These are phyloP conservation scores for Gaeumannomyces tritici DNA, from an alignment of 2,329 filamentous ascomycete genomes.

Conservation along the genomic window DNA sequence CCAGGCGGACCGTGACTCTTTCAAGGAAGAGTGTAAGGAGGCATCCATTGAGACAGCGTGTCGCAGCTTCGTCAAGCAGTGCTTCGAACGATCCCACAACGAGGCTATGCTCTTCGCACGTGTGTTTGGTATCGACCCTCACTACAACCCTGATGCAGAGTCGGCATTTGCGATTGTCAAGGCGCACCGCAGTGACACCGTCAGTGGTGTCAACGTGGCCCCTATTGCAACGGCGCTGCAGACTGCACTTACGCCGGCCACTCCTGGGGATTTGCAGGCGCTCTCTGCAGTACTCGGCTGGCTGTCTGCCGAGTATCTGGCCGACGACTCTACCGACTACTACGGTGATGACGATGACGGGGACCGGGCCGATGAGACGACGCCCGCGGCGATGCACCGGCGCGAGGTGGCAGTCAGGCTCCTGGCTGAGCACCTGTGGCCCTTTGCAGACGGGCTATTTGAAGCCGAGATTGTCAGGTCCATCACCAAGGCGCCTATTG, in stretches of 20 bases:
- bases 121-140: constrained; percentile 46
- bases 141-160: constrained; percentile 22
- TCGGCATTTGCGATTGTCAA: constrained; percentile 22
- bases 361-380: constrained; percentile 9
- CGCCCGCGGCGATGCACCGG: constrained; percentile 41
- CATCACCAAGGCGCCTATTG: constrained; percentile 37
- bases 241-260: constrained; percentile 22
- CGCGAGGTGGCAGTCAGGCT: constrained; percentile 46
- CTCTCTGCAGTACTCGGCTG: constrained; percentile 48
- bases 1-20: constrained; percentile 44
- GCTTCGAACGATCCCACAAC: constrained; percentile 46
- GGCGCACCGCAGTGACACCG: constrained; percentile 40
- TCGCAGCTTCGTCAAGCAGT: constrained; percentile 50
- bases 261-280: constrained; percentile 35
- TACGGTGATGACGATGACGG: constrained; percentile 29
- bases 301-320: constrained; percentile 47
- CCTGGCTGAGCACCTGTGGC: constrained; percentile 48
- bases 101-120: constrained; percentile 43
- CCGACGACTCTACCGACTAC: constrained; percentile 42
- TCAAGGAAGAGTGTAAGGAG: constrained; percentile 40
- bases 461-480: constrained; percentile 46
- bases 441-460: constrained; percentile 43
- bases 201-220: constrained; percentile 43
- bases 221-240: constrained; percentile 2
- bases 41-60: constrained; percentile 42